A percentile compares a stretch with the other conserved stretches of the same genome.
Evolutionary conservation across 805 yeast species (phyloP).

Genomic region (Henningerozyma blattae): DNA sequence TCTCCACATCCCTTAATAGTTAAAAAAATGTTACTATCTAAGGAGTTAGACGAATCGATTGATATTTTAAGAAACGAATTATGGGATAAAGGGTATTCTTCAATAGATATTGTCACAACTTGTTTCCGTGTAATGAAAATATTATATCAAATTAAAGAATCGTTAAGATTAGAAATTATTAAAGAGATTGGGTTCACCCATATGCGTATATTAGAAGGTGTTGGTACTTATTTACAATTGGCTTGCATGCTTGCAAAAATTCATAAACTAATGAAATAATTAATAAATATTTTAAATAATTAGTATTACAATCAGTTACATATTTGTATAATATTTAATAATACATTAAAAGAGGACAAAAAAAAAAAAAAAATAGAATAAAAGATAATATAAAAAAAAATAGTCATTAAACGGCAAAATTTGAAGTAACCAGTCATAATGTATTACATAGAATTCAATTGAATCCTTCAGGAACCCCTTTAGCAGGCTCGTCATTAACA

Average conservation of each 20-base stretch:
- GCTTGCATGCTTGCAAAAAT: constrained; percentile 67
- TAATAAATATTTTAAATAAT: too few relatives aligned
- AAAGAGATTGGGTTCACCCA: constrained; percentile 85
- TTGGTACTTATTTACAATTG: constrained; percentile 73
- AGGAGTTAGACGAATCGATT: constrained; percentile 54
- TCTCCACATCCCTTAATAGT: constrained; percentile 90
- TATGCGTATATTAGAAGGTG: constrained; percentile 89
- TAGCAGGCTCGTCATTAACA: constrained; percentile 44
- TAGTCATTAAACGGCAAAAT: too few relatives aligned
- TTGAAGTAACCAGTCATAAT: not conserved
- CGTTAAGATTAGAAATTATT: constrained; percentile 59
- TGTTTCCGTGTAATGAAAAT: constrained; percentile 81
- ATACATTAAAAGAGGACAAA: too few relatives aligned
- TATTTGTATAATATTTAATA: not conserved
- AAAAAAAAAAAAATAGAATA: too few relatives aligned
- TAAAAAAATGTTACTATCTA: constrained; percentile 48
- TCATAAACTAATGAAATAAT: constrained; percentile 15
- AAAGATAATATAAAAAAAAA: too few relatives aligned
- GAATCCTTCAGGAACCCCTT: constrained; percentile 84
- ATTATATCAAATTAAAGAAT: constrained; percentile 56
- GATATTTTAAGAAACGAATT: constrained; percentile 45
- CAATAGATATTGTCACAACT: constrained; percentile 85
- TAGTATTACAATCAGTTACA: too few relatives aligned
- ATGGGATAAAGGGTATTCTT: constrained; percentile 87
- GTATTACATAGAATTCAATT: constrained; percentile 15